Evolutionary conservation across 495 filamentous ascomycete genomes (phyloP).

Genomic region (Xylaria scruposa): DNA sequence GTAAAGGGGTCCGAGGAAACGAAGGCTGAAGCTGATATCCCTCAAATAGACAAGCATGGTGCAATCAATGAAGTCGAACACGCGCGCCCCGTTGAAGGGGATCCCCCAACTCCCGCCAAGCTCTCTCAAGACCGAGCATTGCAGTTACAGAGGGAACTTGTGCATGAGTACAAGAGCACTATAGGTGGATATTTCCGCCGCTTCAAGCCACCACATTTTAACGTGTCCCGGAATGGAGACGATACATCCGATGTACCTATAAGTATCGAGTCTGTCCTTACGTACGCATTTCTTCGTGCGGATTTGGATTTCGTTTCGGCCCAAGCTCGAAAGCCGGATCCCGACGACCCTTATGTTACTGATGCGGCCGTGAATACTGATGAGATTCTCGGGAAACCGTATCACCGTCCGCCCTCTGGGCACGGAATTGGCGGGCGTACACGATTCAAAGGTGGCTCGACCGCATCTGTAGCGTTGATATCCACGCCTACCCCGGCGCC

Average conservation of each 20-base stretch:
- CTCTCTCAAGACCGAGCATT: slow-evolving; percentile 54
- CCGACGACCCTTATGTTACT: slow-evolving; percentile 67
- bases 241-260: slow-evolving; percentile 38
- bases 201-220: slow-evolving; percentile 76
- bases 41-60: slow-evolving; percentile 37
- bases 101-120: slow-evolving; percentile 40
- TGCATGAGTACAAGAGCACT: slow-evolving; percentile 79
- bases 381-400: slow-evolving; percentile 74
- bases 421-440: slow-evolving; percentile 70
- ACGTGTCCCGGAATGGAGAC: slow-evolving; percentile 38
- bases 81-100: slow-evolving; percentile 38
- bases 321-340: slow-evolving; percentile 76
- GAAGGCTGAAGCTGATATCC: slow-evolving; percentile 38
- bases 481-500: slow-evolving; percentile 89
- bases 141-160: slow-evolving; percentile 69
- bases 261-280: slow-evolving; percentile 70
- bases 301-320: slow-evolving; percentile 92
- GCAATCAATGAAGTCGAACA: slow-evolving; percentile 37
- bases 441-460: slow-evolving; percentile 90
- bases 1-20: slow-evolving; percentile 48
- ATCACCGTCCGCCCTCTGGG: slow-evolving; percentile 57
- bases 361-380: slow-evolving; percentile 80
- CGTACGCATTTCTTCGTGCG: slow-evolving; percentile 89
- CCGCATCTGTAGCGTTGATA: slow-evolving; percentile 85
- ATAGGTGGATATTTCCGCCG: slow-evolving; percentile 94